Conservation (phyloP, 768 basidiomycete genomes). For the Boletales sp. region DNA sequence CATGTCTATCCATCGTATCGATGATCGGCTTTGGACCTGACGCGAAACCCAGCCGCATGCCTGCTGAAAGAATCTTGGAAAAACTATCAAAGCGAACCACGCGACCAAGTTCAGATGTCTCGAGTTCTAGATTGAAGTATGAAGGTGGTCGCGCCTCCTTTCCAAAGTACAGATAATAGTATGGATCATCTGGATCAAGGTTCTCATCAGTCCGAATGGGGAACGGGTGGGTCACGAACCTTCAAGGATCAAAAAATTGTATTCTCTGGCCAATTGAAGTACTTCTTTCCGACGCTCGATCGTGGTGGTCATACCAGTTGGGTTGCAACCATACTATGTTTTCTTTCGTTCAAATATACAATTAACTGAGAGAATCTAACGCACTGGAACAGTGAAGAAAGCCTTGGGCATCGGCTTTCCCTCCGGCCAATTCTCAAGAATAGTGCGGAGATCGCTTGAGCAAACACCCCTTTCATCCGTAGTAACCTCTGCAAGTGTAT, state of each 20-base stretch:
- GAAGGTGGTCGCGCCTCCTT: constrained; percentile 59
- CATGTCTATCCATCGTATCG: constrained; percentile 68
- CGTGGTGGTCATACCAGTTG: constrained; percentile 76
- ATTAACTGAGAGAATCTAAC: constrained; percentile 18
- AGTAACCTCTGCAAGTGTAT: constrained; percentile 55
- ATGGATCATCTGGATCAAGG: constrained; percentile 64
- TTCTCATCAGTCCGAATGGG: background rate
- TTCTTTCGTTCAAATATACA: background rate
- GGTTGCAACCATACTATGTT: constrained; percentile 79
- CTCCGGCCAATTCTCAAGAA: constrained; percentile 72
- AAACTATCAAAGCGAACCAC: constrained; percentile 89
- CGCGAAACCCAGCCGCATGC: constrained; percentile 78
- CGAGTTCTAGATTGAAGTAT: constrained; percentile 78
- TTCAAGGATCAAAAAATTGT: constrained; percentile 83
- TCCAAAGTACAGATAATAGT: constrained; percentile 76
- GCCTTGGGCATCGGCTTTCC: constrained; percentile 70
- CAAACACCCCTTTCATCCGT: constrained; percentile 73
- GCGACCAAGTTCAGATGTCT: constrained; percentile 63
- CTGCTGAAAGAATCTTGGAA: constrained; percentile 76
- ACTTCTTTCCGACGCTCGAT: constrained; percentile 67
- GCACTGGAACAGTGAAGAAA: constrained; percentile 77
- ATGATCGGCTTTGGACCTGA: constrained; percentile 70
- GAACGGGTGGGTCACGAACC: constrained; percentile 38
- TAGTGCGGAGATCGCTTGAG: constrained; percentile 54
- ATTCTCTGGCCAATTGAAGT: constrained; percentile 63